Base-by-base conservation (phyloP, 164 flowering plant genomes). In the Kalanchoe fedtschenkoi region DNA sequence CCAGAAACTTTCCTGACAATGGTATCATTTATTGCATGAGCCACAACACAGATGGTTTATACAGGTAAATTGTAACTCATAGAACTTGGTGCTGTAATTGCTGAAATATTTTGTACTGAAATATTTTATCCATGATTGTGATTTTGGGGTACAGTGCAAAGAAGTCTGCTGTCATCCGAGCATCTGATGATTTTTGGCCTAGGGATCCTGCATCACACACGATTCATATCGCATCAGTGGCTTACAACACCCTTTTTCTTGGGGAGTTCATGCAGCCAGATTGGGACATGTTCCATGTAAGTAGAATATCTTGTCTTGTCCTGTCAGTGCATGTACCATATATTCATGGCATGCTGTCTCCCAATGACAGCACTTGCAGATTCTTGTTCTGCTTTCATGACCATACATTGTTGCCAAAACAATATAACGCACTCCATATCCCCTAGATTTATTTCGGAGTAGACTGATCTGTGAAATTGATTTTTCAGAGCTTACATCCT, bases 221-320 rank as follows among this genome's bases (percentile, higher is more conserved):
- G 61, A 88, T 93, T 59, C 99, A 93, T 66, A 84, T 93, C 6
- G 85, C 99, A 0, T 85, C 99, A 0, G 99, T 93, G 38, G 95
- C 91, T n/a, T 93, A 93, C 71, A 93, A 93, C 70, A 76, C 88
- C 3, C 74, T 93, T 7, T 93, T 93, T 78, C 91, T 93, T 0
- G 97, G 98, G 22, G 98, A 93, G 66, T 85, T 93, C 69, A 93
- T 93, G 98, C 95, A 80, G 57, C 97, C 98, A 21, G 98, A 93
- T 60, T 93, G 98, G 98, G 98, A 93, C 63, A 93, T 93, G 98
- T 93, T 93, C 70, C 98, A 93, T 62, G 96, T 89, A 69, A 82
- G 92, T 77, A 32, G 22, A 15, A 22, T 58, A 14, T 35, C 39
- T 6, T 33, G 16, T 6, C 19, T 5, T 29, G 24, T 29, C 8